Evolutionary conservation across 1,139 yeast species (phyloP).

Genomic region (Debaryomyces singareniensis): DNA sequence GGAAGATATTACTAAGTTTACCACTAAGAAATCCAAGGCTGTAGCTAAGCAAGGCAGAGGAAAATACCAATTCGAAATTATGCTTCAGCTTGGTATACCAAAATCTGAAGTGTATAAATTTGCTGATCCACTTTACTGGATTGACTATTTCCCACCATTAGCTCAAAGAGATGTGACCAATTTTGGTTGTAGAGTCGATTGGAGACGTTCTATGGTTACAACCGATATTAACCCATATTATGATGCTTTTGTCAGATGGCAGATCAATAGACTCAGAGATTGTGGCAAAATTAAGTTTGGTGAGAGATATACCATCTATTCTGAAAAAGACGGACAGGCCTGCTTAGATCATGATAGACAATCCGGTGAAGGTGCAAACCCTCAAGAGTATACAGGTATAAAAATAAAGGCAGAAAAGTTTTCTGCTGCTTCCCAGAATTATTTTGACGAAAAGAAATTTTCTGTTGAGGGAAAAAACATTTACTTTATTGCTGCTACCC

Average conservation of each 20-base stretch:
- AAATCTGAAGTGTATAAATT: conserved; percentile 77
- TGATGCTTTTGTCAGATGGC: conserved; percentile 96
- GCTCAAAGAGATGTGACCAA: conserved; percentile 74
- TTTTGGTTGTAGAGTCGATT: conserved; percentile 93
- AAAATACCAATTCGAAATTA: conserved; percentile 91
- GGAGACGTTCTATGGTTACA: conserved; percentile 96
- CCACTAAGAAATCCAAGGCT: conserved; percentile 88
- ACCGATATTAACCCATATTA: conserved; percentile 94
- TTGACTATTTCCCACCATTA: conserved; percentile 84
- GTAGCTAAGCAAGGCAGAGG: conserved; percentile 91
- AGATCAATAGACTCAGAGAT: conserved; percentile 81
- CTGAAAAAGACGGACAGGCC: conserved; percentile 97
- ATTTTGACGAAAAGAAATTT: conserved; percentile 43
- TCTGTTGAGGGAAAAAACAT: conserved; percentile 52
- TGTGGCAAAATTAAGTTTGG: conserved; percentile 93
- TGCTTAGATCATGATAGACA: conserved; percentile 99
- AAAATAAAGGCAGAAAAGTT: conserved; percentile 70
- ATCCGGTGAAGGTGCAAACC: conserved; percentile 94
- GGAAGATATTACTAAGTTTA: conserved; percentile 84
- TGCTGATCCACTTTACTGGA: conserved; percentile 89
- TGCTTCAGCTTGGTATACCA: conserved; percentile 87
- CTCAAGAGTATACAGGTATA: conserved; percentile 93
- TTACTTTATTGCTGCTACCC: conserved; percentile 89
- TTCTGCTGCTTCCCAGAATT: conserved; percentile 47
- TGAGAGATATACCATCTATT: conserved; percentile 94